Percentiles rank a stretch among this genome's conserved stretches.
Conservation (phyloP, 2,329 filamentous ascomycete species). For the Aspergillus novofumigatus region DNA sequence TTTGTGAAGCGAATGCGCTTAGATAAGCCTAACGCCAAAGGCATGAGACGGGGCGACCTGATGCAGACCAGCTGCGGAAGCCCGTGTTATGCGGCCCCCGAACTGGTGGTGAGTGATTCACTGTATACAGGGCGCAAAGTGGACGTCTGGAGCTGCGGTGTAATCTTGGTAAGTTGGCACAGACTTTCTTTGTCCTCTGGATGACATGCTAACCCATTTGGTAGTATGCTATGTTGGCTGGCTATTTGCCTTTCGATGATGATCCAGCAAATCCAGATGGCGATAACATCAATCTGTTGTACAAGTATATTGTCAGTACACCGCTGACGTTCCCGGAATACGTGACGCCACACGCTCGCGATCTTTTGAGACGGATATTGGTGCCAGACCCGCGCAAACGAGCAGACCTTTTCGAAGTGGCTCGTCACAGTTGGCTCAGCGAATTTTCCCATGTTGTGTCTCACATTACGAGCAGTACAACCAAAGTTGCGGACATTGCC, state of each 20-base stretch:
- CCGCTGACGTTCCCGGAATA: constrained; percentile 98
- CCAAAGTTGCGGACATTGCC: constrained; percentile 77
- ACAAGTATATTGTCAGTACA: constrained; percentile 98
- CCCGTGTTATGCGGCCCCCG: constrained; percentile 94
- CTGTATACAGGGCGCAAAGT: constrained; percentile 97
- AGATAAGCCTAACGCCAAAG: constrained; percentile 71
- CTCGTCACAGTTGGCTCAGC: constrained; percentile 94
- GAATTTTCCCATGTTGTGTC: constrained; percentile 96
- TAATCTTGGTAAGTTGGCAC: constrained; percentile 74
- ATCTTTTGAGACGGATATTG: constrained; percentile 85
- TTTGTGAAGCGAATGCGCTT: constrained; percentile 83
- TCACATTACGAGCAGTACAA: constrained; percentile 94
- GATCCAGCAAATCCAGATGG: constrained; percentile 97
- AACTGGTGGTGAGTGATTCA: constrained; percentile 95
- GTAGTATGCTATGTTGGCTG: constrained; percentile 98
- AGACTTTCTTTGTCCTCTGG: not conserved
- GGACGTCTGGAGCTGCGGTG: constrained; percentile 98
- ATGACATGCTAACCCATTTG: constrained; percentile 1
- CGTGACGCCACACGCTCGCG: constrained; percentile 91
- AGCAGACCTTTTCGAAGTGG: constrained; percentile 94
- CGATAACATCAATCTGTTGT: constrained; percentile 97
- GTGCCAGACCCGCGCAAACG: constrained; percentile 93
- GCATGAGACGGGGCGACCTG: constrained; percentile 79
- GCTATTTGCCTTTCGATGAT: constrained; percentile 96
- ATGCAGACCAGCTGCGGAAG: constrained; percentile 99